phyloP scores from a whole-genome alignment of 768 basidiomycete genomes.

The Mrakia gelida region DNA sequence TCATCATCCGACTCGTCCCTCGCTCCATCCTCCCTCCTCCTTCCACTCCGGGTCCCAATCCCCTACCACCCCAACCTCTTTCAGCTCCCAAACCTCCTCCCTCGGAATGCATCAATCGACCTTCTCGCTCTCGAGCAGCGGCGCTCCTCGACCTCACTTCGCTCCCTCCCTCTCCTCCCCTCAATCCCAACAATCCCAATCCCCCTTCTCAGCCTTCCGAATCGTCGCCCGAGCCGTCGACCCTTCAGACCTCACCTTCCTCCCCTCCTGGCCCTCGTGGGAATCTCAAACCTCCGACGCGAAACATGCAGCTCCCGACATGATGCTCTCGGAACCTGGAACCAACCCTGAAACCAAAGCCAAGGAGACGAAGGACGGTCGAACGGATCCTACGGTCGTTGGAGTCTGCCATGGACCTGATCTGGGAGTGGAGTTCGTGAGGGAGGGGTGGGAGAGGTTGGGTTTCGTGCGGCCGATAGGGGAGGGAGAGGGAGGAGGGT shows the following conservation, averaged over 20 bases:
- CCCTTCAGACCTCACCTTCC: constrained; percentile 33
- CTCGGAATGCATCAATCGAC: background rate
- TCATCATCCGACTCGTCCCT: background rate
- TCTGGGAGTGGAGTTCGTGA: constrained; percentile 28
- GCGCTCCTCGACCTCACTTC: background rate
- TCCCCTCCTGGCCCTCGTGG: constrained; percentile 34
- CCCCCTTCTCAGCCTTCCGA: constrained; percentile 29
- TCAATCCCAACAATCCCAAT: background rate
- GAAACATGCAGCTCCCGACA: background rate
- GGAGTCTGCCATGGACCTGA: constrained; percentile 28
- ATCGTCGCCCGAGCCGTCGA: constrained; percentile 33
- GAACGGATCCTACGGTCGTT: constrained; percentile 32
- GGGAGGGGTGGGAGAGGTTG: constrained; percentile 31
- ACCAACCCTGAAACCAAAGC: constrained; percentile 29
- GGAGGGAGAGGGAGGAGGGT: constrained; percentile 5
- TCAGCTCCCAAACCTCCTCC: constrained; percentile 1
- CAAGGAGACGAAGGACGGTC: constrained; percentile 22
- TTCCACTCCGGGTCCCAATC: constrained; percentile 1
- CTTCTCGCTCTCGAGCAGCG: background rate
- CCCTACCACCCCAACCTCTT: background rate
- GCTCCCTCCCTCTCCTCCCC: constrained; percentile 10
- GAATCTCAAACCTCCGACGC: constrained; percentile 22
- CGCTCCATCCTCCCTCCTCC: background rate
- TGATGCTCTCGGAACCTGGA: constrained; percentile 27
- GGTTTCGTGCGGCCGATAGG: constrained; percentile 13